A percentile compares a stretch with the other conserved stretches of the same genome.
phyloP scores from a whole-genome alignment of 495 filamentous ascomycete species.

The Penicillium egyptiacum region DNA sequence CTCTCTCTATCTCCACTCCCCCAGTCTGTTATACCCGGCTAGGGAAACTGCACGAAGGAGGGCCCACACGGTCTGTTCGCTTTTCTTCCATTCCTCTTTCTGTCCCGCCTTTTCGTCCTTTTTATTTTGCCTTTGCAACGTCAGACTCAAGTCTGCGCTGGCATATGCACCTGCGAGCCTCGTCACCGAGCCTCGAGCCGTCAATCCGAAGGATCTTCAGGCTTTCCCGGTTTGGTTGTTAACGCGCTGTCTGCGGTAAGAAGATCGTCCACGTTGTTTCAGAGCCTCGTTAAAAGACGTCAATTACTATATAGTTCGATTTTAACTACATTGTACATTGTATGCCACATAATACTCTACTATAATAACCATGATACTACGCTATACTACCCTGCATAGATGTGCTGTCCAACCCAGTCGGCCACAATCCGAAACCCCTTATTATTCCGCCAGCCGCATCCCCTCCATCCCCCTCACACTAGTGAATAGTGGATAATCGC shows the following conservation, averaged over 20 bases:
- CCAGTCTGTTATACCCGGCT: conserved; percentile 17
- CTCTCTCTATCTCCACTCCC: conserved; percentile 8
- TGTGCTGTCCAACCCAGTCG: conserved; percentile 5
- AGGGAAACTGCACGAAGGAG: conserved; percentile 24
- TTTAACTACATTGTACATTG: too few relatives aligned
- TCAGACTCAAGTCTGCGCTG: not conserved
- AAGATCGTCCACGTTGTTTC: conserved; percentile 14
- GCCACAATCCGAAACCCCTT: conserved; percentile 1
- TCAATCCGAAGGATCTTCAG: conserved; percentile 9
- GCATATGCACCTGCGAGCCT: not conserved
- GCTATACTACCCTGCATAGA: conserved; percentile 2
- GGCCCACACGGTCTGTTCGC: conserved; percentile 12
- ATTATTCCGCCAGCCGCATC: not conserved
- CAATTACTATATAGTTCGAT: not conserved
- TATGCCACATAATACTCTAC: too few relatives aligned
- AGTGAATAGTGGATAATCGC: not conserved
- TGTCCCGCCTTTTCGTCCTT: not conserved
- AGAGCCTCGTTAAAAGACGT: conserved; percentile 6
- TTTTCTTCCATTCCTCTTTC: conserved; percentile 2
- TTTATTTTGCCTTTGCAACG: not conserved
- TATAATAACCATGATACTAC: not conserved
- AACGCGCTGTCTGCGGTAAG: conserved; percentile 13
- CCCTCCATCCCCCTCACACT: not conserved
- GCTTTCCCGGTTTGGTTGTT: conserved; percentile 4
- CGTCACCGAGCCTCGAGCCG: not conserved